These are phyloP conservation scores for Colletotrichum eleusines DNA, from an alignment of 2,329 filamentous ascomycete genomes.

Conservation along the genomic window DNA sequence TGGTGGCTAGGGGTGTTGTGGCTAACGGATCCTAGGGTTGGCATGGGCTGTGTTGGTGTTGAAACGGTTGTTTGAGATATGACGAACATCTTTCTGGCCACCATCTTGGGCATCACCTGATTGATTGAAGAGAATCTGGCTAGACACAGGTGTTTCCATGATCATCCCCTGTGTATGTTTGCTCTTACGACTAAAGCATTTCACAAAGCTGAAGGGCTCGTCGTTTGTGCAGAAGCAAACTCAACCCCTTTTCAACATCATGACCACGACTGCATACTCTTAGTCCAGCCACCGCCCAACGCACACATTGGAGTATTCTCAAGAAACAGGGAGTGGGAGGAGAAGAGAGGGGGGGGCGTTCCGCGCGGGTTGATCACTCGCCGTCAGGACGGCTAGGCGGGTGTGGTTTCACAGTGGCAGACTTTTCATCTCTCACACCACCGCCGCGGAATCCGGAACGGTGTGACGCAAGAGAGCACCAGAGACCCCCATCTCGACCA, in stretches of 20 bases:
- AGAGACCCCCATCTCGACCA: not conserved
- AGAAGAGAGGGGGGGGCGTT: not conserved
- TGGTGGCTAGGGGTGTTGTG: not conserved
- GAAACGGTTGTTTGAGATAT: not conserved
- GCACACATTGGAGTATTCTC: not conserved
- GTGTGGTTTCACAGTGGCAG: not conserved
- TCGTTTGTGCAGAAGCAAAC: not conserved
- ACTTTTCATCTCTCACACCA: not conserved
- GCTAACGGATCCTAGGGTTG: not conserved
- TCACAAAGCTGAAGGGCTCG: not conserved
- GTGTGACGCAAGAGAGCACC: not conserved
- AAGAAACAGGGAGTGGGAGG: not conserved
- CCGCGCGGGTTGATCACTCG: not conserved
- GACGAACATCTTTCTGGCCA: not conserved
- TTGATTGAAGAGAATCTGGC: not conserved
- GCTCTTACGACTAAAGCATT: not conserved
- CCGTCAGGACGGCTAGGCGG: not conserved
- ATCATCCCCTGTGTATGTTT: not conserved
- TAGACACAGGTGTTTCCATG: not conserved
- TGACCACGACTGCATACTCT: not conserved
- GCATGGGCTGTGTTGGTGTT: not conserved
- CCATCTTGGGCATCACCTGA: not conserved
- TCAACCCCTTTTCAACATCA: not conserved
- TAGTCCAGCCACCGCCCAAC: not conserved
- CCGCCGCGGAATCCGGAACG: not conserved